Conservation (phyloP, 305 asterid genomes). For the Fraxinus platypoda region DNA sequence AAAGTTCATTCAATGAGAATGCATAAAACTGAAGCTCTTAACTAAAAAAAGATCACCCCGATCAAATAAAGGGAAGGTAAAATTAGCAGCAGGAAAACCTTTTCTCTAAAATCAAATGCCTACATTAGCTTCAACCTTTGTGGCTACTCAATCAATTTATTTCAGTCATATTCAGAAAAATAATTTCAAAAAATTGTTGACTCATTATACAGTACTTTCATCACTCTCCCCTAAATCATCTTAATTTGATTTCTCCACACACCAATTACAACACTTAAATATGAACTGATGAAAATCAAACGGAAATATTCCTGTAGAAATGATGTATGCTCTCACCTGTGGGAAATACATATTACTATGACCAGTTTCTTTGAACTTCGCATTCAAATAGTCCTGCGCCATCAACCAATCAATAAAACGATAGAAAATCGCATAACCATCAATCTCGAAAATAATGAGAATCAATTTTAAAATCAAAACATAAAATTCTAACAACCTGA, state of each 20-base stretch:
- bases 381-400: conserved; percentile 92
- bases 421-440: neutral
- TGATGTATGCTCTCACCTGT: conserved; percentile 52
- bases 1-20: neutral
- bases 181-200: neutral
- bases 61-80: neutral
- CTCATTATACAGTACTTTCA: neutral
- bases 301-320: neutral
- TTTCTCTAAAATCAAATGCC: neutral
- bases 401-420: conserved; percentile 18
- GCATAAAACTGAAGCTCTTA: neutral
- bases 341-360: conserved; percentile 99
- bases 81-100: neutral
- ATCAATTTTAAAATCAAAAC: neutral
- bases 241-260: conserved; percentile 10
- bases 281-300: neutral
- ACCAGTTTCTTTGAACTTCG: conserved; percentile 95
- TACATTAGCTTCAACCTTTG: neutral
- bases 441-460: neutral
- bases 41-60: neutral
- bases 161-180: neutral
- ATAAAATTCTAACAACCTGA: conserved; percentile 51
- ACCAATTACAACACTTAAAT: neutral
- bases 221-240: conserved; percentile 12
- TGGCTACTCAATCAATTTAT: neutral